These are phyloP conservation scores for Sugiyamaella xylanicola DNA, from an alignment of 1,139 yeast genomes.

Conservation along the genomic window DNA sequence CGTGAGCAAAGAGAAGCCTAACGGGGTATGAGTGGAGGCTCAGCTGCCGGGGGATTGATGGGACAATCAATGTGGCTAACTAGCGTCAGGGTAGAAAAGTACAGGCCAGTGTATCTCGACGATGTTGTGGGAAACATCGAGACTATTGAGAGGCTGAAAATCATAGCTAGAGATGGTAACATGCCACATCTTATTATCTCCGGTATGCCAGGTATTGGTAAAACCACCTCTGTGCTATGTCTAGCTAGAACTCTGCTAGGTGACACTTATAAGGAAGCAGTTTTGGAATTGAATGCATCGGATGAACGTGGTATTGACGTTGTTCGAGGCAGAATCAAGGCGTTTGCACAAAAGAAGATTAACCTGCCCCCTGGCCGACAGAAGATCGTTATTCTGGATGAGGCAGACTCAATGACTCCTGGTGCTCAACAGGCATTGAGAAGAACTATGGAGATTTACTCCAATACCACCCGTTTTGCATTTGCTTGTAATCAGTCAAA, in stretches of 20 bases:
- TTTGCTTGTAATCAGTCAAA: constrained; percentile 95
- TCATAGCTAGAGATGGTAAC: constrained; percentile 89
- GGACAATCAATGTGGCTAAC: no score
- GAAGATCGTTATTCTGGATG: constrained; percentile 88
- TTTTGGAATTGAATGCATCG: constrained; percentile 89
- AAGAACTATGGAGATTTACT: constrained; percentile 95
- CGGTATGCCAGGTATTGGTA: constrained; percentile 96
- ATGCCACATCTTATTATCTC: constrained; percentile 96
- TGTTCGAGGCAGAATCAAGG: constrained; percentile 88
- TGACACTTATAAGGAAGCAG: constrained; percentile 73
- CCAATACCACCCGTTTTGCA: constrained; percentile 93
- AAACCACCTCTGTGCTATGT: constrained; percentile 91
- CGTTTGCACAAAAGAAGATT: constrained; percentile 91
- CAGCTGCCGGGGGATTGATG: neutral
- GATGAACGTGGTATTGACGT: constrained; percentile 97
- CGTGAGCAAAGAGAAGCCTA: neutral
- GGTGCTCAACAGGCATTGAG: constrained; percentile 98
- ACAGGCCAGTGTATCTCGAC: constrained; percentile 73
- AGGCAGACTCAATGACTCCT: constrained; percentile 98
- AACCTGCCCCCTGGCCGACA: constrained; percentile 74
- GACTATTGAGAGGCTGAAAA: constrained; percentile 78
- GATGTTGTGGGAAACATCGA: constrained; percentile 95
- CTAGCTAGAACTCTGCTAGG: constrained; percentile 85
- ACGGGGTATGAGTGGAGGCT: neutral
- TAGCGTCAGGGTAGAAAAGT: constrained; percentile 81